A percentile compares a stretch with the other conserved stretches of the same genome.
Evolutionary conservation across 768 basidiomycete genomes (phyloP).

Genomic region (Psilocybe tampanensis): DNA sequence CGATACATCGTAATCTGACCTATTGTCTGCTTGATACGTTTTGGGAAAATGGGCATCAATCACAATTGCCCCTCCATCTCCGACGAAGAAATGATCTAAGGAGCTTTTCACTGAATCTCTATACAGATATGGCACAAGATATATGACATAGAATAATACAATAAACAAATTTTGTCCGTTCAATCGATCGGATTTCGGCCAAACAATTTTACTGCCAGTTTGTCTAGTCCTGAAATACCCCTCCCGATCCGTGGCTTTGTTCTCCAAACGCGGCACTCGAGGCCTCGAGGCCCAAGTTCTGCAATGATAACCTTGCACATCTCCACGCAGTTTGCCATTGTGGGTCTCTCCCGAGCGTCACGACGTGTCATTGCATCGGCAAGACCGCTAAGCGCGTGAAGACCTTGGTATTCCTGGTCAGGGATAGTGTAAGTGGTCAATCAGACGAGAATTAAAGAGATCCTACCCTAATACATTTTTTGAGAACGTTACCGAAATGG

Average conservation of each 20-base stretch:
- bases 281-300: no score
- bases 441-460: background rate
- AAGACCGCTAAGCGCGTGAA: background rate
- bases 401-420: background rate
- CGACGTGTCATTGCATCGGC: background rate
- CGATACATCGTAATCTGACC: no score
- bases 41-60: no score
- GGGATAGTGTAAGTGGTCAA: background rate
- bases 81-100: no score
- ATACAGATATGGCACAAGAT: no score
- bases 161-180: no score
- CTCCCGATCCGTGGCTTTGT: no score
- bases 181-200: background rate
- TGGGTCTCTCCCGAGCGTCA: background rate
- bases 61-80: no score
- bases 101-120: no score
- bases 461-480: background rate
- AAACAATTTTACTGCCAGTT: background rate
- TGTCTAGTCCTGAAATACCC: background rate
- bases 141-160: no score
- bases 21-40: no score
- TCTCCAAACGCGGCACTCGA: background rate
- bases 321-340: background rate
- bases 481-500: slow-evolving; percentile 25
- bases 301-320: background rate